A percentile compares a stretch with the other conserved stretches of the same genome.
Conservation (phyloP, 768 basidiomycete genomes). For the Chalciporus piperatus region DNA sequence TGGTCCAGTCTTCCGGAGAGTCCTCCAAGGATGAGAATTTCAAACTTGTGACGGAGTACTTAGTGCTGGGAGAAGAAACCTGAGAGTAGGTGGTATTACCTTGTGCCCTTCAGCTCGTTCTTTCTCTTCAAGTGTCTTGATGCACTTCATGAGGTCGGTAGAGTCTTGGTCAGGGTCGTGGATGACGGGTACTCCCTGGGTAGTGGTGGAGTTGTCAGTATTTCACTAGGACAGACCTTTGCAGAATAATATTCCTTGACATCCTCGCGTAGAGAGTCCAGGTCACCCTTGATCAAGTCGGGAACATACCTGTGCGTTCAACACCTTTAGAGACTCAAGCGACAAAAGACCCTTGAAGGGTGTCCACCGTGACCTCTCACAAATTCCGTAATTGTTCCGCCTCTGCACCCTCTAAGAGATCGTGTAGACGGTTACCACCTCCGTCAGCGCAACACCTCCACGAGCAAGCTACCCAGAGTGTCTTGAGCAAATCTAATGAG, state of each 20-base stretch:
- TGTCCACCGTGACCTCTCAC: slow-evolving; percentile 13
- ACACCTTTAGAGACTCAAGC: slow-evolving; percentile 1
- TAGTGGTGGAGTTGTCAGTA: neutral
- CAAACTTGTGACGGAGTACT: slow-evolving; percentile 41
- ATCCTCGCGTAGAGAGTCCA: slow-evolving; percentile 82
- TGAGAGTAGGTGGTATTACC: slow-evolving; percentile 27
- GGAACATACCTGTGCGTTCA: slow-evolving; percentile 61
- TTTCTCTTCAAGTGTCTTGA: slow-evolving; percentile 55
- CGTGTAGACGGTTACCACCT: slow-evolving; percentile 81
- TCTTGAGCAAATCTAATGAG: slow-evolving; percentile 53
- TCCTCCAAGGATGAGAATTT: slow-evolving; percentile 82
- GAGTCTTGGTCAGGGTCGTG: slow-evolving; percentile 73
- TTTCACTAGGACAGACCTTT: slow-evolving; percentile 41
- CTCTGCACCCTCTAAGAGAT: slow-evolving; percentile 36
- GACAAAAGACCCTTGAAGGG: neutral
- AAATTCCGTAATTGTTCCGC: slow-evolving; percentile 4
- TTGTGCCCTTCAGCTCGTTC: slow-evolving; percentile 43
- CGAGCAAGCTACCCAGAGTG: slow-evolving; percentile 51
- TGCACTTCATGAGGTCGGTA: slow-evolving; percentile 97
- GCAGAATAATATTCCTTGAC: slow-evolving; percentile 66
- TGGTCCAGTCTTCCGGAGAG: slow-evolving; percentile 92
- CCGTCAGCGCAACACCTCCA: slow-evolving; percentile 82
- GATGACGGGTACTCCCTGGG: slow-evolving; percentile 64
- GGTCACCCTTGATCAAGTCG: slow-evolving; percentile 87
- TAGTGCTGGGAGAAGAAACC: neutral